Conservation (phyloP, 1,284 basidiomycete genomes). For the Pseudozyma tsukubaensis region DNA sequence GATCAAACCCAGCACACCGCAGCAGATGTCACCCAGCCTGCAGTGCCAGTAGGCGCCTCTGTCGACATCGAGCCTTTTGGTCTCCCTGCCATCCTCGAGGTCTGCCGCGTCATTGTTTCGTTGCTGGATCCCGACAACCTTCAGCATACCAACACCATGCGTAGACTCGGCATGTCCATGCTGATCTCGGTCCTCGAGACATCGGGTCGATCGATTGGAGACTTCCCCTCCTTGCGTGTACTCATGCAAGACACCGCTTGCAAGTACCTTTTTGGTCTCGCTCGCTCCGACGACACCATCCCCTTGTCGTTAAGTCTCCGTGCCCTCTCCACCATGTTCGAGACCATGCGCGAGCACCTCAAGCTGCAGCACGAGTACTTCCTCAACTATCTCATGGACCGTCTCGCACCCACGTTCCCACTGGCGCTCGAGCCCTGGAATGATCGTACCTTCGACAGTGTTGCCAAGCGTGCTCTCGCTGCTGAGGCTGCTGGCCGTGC, state of each 20-base stretch:
- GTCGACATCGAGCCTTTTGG: conserved; percentile 75
- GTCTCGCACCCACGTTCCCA: conserved; percentile 73
- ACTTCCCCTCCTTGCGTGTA: conserved; percentile 77
- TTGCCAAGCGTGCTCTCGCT: conserved; percentile 37
- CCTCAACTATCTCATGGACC: conserved; percentile 90
- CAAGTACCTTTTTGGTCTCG: conserved; percentile 84
- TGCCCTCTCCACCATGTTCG: conserved; percentile 86
- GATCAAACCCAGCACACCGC: not conserved
- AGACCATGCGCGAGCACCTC: conserved; percentile 85
- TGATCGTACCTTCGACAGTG: conserved; percentile 66
- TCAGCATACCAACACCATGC: conserved; percentile 95
- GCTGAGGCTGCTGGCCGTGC: conserved; percentile 24
- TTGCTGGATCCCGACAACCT: conserved; percentile 93
- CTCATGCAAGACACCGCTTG: conserved; percentile 89
- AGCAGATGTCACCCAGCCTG: conserved; percentile 1
- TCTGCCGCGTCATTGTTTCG: conserved; percentile 92
- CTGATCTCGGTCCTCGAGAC: conserved; percentile 91
- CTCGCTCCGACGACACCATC: conserved; percentile 79
- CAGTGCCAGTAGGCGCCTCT: conserved; percentile 3
- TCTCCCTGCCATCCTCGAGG: conserved; percentile 89
- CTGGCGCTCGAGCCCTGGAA: conserved; percentile 66
- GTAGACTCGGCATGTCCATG: conserved; percentile 86
- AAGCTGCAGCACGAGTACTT: conserved; percentile 98
- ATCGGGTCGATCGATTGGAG: conserved; percentile 77
- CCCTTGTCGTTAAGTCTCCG: conserved; percentile 85